phyloP scores from a whole-genome alignment of 2,329 filamentous ascomycete species.

The Lasiodiplodia sp. region DNA sequence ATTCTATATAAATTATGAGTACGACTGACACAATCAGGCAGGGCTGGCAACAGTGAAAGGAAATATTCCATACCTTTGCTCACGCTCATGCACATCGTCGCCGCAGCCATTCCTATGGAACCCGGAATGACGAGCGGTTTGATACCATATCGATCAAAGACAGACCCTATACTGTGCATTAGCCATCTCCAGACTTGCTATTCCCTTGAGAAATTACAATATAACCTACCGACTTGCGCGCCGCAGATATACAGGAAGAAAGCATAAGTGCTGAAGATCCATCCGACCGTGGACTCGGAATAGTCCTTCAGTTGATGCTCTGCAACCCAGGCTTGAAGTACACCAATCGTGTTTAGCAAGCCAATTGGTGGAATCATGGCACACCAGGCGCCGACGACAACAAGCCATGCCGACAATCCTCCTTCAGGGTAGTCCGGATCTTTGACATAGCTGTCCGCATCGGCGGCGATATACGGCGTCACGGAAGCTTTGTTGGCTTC shows the following conservation, averaged over 20 bases:
- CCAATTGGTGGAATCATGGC: conserved; percentile 51
- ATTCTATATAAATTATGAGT: conserved; percentile 34
- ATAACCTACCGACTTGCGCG: conserved; percentile 39
- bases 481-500: too few species aligned
- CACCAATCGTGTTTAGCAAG: conserved; percentile 49
- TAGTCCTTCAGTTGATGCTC: conserved; percentile 44
- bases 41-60: not conserved
- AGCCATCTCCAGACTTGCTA: not conserved
- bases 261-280: conserved; percentile 51
- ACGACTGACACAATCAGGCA: too few species aligned
- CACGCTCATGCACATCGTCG: conserved; percentile 42
- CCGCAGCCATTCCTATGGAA: conserved; percentile 39
- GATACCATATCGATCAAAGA: conserved; percentile 48
- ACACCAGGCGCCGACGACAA: conserved; percentile 52
- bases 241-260: conserved; percentile 50
- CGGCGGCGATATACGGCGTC: too few species aligned
- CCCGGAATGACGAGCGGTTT: conserved; percentile 41
- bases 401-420: conserved; percentile 51
- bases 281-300: conserved; percentile 47
- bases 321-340: conserved; percentile 48
- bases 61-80: conserved; percentile 33
- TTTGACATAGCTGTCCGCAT: not conserved
- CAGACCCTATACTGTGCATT: conserved; percentile 38
- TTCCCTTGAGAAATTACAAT: too few species aligned
- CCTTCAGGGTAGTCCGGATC: conserved; percentile 47